Evolutionary conservation across 139 green algal genomes (phyloP).

Genomic region (Chlamydomonas sp.): DNA sequence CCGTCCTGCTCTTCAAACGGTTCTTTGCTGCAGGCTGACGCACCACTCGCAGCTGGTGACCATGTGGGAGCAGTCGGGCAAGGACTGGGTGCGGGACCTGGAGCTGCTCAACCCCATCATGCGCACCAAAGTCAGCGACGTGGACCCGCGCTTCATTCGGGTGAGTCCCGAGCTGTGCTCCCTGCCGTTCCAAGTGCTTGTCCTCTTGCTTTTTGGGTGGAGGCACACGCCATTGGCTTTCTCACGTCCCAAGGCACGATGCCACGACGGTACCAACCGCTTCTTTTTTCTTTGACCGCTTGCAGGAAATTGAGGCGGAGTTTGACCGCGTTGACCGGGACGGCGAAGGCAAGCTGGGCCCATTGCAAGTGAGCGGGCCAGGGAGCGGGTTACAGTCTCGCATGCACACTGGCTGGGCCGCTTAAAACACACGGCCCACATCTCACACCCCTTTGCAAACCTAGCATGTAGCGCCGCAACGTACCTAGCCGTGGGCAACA

Average conservation of each 20-base stretch:
- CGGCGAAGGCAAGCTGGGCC: not conserved
- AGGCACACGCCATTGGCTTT: no score
- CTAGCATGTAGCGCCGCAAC: no score
- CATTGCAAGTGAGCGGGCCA: not conserved
- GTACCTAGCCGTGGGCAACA: no score
- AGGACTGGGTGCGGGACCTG: constrained; percentile 35
- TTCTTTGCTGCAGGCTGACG: not conserved
- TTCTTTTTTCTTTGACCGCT: not conserved
- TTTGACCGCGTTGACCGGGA: constrained; percentile 13
- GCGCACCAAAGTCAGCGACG: not conserved
- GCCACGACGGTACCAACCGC: no score
- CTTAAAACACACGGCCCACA: not conserved
- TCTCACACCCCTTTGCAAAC: no score
- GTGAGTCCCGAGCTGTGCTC: no score
- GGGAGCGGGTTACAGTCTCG: no score
- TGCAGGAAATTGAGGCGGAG: constrained; percentile 28
- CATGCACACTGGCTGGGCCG: not conserved
- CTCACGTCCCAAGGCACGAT: no score
- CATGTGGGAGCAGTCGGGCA: constrained; percentile 9
- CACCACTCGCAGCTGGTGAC: not conserved
- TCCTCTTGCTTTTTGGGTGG: no score
- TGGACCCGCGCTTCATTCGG: no score
- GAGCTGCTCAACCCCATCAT: constrained; percentile 37
- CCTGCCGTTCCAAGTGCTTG: no score
- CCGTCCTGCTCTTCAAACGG: not conserved